Evolutionary conservation across 208 protist genomes (phyloP).

Genomic region (Trypanosomatidae sp.): DNA sequence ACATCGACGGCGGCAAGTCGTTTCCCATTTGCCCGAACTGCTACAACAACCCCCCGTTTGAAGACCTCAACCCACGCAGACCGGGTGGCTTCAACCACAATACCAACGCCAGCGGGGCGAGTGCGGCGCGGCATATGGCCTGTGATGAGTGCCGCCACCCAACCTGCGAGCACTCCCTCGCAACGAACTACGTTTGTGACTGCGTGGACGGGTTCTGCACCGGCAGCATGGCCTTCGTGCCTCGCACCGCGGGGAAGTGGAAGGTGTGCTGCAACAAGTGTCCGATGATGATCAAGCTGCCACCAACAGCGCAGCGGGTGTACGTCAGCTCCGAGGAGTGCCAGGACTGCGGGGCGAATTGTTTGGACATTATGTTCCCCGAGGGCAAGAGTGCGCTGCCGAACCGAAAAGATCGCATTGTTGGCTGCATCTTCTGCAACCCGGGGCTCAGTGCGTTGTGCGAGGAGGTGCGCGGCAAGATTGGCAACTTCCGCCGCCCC

Average conservation of each 20-base stretch:
- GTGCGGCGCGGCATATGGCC: constrained; percentile 72
- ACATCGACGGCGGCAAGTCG: constrained; percentile 88
- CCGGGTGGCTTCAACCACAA: too few relatives aligned
- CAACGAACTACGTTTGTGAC: constrained; percentile 88
- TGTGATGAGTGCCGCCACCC: constrained; percentile 94
- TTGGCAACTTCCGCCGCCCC: constrained; percentile 71
- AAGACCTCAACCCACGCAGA: too few relatives aligned
- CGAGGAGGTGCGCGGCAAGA: constrained; percentile 78
- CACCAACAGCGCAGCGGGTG: constrained; percentile 79
- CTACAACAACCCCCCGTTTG: constrained; percentile 95
- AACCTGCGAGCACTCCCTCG: constrained; percentile 86
- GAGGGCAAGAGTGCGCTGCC: constrained; percentile 80
- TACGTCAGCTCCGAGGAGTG: constrained; percentile 74
- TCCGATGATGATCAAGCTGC: constrained; percentile 88
- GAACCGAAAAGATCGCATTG: constrained; percentile 71
- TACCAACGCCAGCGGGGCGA: too few relatives aligned
- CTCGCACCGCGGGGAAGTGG: constrained; percentile 84
- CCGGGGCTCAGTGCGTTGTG: constrained; percentile 53
- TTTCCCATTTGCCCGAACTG: constrained; percentile 93
- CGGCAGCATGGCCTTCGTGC: constrained; percentile 89
- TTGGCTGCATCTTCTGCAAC: constrained; percentile 82
- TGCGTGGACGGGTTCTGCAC: constrained; percentile 74
- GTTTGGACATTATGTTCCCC: constrained; percentile 77
- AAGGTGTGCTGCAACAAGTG: constrained; percentile 89
- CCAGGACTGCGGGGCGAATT: constrained; percentile 75